Conservation (phyloP, 495 filamentous ascomycete genomes). For the Chaetomidium leptoderma region DNA sequence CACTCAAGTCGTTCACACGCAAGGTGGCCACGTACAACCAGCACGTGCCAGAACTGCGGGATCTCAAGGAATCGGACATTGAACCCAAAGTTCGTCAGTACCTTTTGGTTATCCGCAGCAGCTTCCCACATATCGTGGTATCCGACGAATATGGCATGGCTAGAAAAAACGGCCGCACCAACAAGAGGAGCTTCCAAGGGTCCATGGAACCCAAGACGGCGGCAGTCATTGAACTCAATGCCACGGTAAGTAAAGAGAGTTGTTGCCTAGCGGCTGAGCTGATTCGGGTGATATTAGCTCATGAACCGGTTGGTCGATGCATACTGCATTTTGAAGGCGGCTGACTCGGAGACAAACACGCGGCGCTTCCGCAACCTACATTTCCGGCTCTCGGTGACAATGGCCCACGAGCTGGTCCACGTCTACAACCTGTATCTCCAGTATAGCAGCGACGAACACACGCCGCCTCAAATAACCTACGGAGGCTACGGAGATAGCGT, state of each 20-base stretch:
- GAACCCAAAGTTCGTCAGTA: neutral
- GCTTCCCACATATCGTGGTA: slow-evolving; percentile 5
- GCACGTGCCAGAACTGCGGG: neutral
- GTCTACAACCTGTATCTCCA: neutral
- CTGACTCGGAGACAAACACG: neutral
- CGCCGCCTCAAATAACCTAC: neutral
- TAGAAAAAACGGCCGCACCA: slow-evolving; percentile 10
- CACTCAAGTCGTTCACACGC: neutral
- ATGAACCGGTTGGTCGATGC: neutral
- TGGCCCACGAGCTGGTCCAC: slow-evolving; percentile 13
- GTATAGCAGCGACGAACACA: neutral
- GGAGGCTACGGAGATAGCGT: neutral
- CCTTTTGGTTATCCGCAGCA: neutral
- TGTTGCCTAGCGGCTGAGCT: neutral
- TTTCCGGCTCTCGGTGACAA: neutral
- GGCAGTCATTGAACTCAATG: slow-evolving; percentile 3
- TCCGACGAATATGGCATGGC: slow-evolving; percentile 5
- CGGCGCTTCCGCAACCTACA: slow-evolving; percentile 2
- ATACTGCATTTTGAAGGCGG: neutral
- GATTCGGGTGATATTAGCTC: neutral
- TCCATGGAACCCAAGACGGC: neutral
- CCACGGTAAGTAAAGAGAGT: neutral
- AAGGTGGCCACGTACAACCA: neutral
- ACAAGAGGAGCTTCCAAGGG: neutral
- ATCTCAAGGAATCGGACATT: neutral